Percentiles rank a stretch among this genome's conserved stretches.
phyloP scores from a whole-genome alignment of 2,329 filamentous ascomycete genomes.

The Aspergillus spinulosporus region DNA sequence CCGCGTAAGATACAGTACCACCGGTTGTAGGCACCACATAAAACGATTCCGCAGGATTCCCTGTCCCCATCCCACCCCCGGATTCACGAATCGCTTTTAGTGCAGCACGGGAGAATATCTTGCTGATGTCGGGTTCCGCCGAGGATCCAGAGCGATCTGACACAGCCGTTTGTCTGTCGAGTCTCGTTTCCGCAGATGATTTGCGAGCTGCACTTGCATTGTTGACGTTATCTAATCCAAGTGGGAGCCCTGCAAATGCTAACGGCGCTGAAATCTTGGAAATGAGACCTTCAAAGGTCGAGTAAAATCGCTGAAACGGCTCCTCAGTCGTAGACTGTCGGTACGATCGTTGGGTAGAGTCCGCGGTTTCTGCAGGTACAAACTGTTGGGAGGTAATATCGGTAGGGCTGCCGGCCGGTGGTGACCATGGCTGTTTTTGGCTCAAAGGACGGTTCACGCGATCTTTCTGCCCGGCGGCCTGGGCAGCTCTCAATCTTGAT shows the following conservation, averaged over 20 bases:
- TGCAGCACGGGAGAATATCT: conserved; percentile 81
- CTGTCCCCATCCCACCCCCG: conserved; percentile 48
- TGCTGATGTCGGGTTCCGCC: conserved; percentile 73
- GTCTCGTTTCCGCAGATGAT: conserved; percentile 37
- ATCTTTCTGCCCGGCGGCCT: conserved; percentile 25
- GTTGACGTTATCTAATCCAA: conserved; percentile 54
- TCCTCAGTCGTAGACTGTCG: conserved; percentile 58
- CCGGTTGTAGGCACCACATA: conserved; percentile 92
- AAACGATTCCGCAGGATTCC: conserved; percentile 70
- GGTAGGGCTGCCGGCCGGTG: conserved; percentile 35
- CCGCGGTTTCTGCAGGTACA: conserved; percentile 32
- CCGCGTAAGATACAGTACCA: conserved; percentile 89
- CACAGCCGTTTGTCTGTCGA: conserved; percentile 42
- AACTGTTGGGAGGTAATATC: conserved; percentile 37
- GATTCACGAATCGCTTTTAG: conserved; percentile 74
- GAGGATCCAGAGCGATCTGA: conserved; percentile 41
- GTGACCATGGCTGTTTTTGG: conserved; percentile 37
- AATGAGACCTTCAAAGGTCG: conserved; percentile 83
- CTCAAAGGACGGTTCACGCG: conserved; percentile 27
- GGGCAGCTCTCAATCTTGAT: conserved; percentile 26
- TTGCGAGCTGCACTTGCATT: conserved; percentile 32
- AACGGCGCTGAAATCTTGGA: conserved; percentile 86
- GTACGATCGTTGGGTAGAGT: conserved; percentile 22
- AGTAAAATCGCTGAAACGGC: conserved; percentile 88
- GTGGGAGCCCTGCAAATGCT: conserved; percentile 86